Conservation (phyloP, 768 basidiomycete species). For the Multifurca ochricompacta region DNA sequence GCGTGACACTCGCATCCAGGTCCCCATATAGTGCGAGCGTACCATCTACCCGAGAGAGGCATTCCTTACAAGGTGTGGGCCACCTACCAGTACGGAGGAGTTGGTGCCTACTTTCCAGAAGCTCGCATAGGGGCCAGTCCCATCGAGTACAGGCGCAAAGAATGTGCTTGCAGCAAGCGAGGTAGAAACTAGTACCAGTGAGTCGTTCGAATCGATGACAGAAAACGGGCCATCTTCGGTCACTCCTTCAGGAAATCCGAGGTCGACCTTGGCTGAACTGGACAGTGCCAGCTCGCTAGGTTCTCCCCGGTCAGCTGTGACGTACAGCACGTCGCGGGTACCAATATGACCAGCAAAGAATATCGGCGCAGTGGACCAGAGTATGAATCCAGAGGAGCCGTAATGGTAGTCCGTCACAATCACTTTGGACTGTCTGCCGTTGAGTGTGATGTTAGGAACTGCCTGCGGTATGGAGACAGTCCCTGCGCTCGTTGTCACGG, state of each 20-base stretch:
- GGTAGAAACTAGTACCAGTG: conserved; percentile 64
- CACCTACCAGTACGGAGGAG: conserved; percentile 46
- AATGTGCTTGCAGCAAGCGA: conserved; percentile 59
- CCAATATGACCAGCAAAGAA: conserved; percentile 53
- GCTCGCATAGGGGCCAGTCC: conserved; percentile 39
- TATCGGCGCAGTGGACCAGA: conserved; percentile 69
- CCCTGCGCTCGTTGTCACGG: conserved; percentile 46
- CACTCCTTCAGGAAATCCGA: conserved; percentile 47
- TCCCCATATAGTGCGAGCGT: conserved; percentile 60
- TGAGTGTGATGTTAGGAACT: conserved; percentile 46
- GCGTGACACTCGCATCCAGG: conserved; percentile 45
- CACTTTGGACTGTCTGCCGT: conserved; percentile 67
- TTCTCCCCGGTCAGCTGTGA: conserved; percentile 31
- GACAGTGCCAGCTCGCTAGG: conserved; percentile 30
- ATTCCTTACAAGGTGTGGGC: conserved; percentile 41
- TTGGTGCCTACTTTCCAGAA: conserved; percentile 76
- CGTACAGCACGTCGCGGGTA: conserved; percentile 33
- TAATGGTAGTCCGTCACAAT: conserved; percentile 67
- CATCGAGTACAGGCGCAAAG: conserved; percentile 60
- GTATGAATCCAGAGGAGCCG: conserved; percentile 45
- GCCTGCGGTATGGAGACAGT: conserved; percentile 49
- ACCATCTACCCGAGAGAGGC: conserved; percentile 28
- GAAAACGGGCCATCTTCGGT: conserved; percentile 47
- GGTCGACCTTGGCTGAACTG: conserved; percentile 11
- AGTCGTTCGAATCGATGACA: conserved; percentile 56